A percentile compares a stretch with the other conserved stretches of the same genome.
phyloP scores from a whole-genome alignment of 305 asterid genomes.

The Fraxinus greggii region DNA sequence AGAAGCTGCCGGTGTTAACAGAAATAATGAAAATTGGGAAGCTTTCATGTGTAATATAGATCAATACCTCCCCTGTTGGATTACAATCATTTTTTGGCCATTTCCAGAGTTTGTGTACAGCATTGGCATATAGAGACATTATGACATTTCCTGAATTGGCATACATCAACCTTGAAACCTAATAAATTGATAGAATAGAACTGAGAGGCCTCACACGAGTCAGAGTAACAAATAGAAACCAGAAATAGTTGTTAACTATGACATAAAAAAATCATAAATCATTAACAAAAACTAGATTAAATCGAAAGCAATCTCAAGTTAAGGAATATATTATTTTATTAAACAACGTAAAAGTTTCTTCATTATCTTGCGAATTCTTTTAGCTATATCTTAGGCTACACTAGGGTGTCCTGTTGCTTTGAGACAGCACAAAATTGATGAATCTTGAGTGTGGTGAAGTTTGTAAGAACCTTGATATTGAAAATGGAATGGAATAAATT shows the following conservation, averaged over 20 bases:
- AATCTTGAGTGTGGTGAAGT: not conserved
- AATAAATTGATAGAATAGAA: not conserved
- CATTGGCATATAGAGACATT: conserved; percentile 55
- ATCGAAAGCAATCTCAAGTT: not conserved
- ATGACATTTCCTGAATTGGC: conserved; percentile 54
- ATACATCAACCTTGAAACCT: conserved; percentile 55
- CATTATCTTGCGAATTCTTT: not conserved
- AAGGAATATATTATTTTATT: not conserved
- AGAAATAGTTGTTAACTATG: not conserved
- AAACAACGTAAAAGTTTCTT: not conserved
- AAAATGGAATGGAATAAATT: not conserved
- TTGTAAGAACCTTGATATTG: not conserved
- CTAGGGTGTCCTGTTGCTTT: not conserved
- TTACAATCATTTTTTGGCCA: conserved; percentile 54
- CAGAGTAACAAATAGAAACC: not conserved
- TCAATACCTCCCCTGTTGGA: conserved; percentile 45
- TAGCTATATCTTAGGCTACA: not conserved
- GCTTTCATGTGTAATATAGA: conserved; percentile 5
- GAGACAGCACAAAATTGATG: not conserved
- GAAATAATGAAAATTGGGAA: not conserved
- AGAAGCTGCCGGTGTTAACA: not conserved
- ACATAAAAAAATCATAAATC: not conserved
- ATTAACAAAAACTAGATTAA: not conserved
- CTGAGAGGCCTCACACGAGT: not conserved
- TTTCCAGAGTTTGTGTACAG: conserved; percentile 64